Evolutionary conservation across 208 protist genomes (phyloP).

Genomic region (Leishmania arabica): DNA sequence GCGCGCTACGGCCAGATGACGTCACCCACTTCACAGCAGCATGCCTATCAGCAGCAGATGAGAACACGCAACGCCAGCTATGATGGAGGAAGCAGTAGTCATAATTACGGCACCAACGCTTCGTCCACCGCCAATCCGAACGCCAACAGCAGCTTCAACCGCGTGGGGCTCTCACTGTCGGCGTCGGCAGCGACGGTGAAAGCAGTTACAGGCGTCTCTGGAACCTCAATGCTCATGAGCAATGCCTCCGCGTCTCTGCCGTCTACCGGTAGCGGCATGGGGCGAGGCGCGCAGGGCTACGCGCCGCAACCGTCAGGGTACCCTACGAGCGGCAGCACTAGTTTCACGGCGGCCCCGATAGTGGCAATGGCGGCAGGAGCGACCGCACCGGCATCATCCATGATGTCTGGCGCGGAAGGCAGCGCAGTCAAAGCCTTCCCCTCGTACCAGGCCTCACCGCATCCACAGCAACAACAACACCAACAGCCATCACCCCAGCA

Average conservation of each 20-base stretch:
- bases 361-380: background rate
- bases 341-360: background rate
- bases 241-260: background rate
- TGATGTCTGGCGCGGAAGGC: background rate
- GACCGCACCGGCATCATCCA: background rate
- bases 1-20: background rate
- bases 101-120: background rate
- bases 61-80: background rate
- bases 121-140: background rate
- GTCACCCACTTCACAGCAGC: background rate
- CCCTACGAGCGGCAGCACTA: background rate
- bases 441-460: background rate
- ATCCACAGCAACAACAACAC: background rate
- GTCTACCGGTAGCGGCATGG: background rate
- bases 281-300: slow-evolving; percentile 3
- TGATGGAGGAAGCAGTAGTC: background rate
- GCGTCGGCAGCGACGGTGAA: background rate
- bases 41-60: background rate
- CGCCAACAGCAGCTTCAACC: background rate
- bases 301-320: background rate
- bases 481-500: background rate
- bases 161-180: background rate
- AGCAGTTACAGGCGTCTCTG: background rate
- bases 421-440: background rate
- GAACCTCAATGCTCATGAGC: background rate